These are phyloP conservation scores for Lyophyllum semitale DNA, from an alignment of 768 basidiomycete genomes.

Conservation along the genomic window DNA sequence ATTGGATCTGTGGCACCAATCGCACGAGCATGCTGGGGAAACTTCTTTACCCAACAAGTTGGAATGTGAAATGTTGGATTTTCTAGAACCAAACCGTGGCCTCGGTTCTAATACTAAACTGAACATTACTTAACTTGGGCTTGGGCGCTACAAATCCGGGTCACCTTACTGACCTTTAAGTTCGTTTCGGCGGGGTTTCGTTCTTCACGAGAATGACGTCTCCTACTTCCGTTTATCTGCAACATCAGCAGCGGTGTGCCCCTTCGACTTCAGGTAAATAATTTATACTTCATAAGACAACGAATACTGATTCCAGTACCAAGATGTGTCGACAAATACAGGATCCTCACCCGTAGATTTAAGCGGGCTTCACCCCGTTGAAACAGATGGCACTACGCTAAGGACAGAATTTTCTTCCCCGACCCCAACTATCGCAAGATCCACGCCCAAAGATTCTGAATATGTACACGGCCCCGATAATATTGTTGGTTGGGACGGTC, in stretches of 20 bases:
- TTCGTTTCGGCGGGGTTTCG: neutral
- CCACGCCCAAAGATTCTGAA: neutral
- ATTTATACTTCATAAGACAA: neutral
- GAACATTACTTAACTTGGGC: neutral
- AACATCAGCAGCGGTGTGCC: neutral
- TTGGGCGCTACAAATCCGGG: neutral
- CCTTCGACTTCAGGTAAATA: neutral
- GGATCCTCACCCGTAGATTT: neutral
- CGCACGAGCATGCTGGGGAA: neutral
- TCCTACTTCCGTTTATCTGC: neutral
- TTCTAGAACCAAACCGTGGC: neutral
- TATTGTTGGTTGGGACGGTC: slow-evolving; percentile 30
- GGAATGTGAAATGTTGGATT: slow-evolving; percentile 1
- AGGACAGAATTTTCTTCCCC: neutral
- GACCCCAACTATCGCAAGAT: neutral
- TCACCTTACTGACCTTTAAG: neutral
- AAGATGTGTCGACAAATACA: neutral
- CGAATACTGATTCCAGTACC: neutral
- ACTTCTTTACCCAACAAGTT: neutral
- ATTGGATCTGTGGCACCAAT: neutral
- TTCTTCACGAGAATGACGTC: slow-evolving; percentile 2
- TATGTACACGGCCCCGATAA: neutral
- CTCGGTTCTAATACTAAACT: neutral
- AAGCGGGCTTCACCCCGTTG: neutral
- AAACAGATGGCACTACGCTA: slow-evolving; percentile 13